These are phyloP conservation scores for Carallia pectinifolia DNA, from an alignment of 345 rosid genomes.

Conservation along the genomic window DNA sequence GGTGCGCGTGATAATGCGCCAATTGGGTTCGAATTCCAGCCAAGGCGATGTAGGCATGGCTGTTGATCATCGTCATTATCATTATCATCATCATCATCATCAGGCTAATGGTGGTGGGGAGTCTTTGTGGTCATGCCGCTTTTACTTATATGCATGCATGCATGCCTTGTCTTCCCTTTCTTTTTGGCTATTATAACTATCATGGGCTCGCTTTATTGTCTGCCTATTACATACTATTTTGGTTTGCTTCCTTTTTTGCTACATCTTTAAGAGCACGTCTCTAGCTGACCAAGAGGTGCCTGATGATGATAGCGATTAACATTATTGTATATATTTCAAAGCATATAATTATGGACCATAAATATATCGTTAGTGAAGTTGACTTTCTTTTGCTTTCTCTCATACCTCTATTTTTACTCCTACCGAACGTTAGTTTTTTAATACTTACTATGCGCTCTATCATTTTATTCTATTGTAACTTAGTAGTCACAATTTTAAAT, in stretches of 20 bases:
- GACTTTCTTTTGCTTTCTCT: too few species aligned
- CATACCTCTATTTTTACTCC: too few species aligned
- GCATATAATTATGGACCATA: constrained; percentile 11
- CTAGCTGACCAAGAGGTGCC: constrained; percentile 1
- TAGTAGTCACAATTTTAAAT: too few species aligned
- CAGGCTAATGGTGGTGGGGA: constrained; percentile 31
- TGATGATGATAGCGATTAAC: constrained; percentile 11
- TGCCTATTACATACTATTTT: background rate
- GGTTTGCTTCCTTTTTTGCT: background rate
- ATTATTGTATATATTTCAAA: constrained; percentile 13
- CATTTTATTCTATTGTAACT: too few species aligned
- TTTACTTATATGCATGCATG: background rate
- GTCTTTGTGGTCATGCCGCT: constrained; percentile 41
- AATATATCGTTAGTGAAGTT: constrained; percentile 2
- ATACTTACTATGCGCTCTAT: too few species aligned
- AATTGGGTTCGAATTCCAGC: constrained; percentile 17
- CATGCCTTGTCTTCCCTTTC: background rate
- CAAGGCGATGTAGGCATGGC: constrained; percentile 19
- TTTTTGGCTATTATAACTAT: background rate
- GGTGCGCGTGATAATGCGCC: constrained; percentile 48
- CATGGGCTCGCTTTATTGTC: constrained; percentile 1
- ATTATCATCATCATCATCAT: background rate
- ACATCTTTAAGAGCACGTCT: background rate
- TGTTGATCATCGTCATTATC: background rate
- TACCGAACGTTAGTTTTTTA: too few species aligned